A percentile compares a stretch with the other conserved stretches of the same genome.
Conservation (phyloP, 148 eudicot species). For the Limonium bicolor region DNA sequence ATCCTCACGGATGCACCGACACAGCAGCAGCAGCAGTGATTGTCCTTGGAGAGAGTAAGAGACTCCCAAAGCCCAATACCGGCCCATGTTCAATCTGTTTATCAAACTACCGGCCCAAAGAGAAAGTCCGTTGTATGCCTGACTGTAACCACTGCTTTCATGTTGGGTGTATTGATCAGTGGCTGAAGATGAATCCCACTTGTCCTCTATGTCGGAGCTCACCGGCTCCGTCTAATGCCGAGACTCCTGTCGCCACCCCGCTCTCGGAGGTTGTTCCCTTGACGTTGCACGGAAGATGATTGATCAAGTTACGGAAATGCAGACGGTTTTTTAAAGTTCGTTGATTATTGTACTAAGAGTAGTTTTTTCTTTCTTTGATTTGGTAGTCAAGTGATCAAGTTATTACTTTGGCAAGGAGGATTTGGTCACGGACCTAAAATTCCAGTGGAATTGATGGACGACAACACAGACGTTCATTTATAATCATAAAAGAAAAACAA, state of each 20-base stretch:
- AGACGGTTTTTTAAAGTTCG: too few species aligned
- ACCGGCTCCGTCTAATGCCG: neutral
- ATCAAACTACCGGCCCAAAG: neutral
- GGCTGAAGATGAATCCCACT: constrained; percentile 4
- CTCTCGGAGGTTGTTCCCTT: constrained; percentile 2
- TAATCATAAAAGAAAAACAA: too few species aligned
- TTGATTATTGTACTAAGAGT: too few species aligned
- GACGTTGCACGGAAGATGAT: neutral
- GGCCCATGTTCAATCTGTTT: constrained; percentile 1
- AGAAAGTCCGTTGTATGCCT: neutral
- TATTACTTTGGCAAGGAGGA: too few species aligned
- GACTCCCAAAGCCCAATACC: constrained; percentile 21
- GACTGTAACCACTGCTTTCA: constrained; percentile 5
- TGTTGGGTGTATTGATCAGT: neutral
- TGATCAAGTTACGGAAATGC: too few species aligned
- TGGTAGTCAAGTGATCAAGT: too few species aligned
- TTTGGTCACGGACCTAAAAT: too few species aligned
- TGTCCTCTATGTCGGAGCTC: constrained; percentile 6
- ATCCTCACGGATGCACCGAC: too few species aligned
- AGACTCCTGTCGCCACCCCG: neutral
- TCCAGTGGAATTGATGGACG: too few species aligned
- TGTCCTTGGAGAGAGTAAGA: constrained; percentile 22
- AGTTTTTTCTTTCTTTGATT: too few species aligned
- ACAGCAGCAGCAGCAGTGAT: constrained; percentile 6
- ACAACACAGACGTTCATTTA: too few species aligned